Base-by-base conservation (phyloP, 495 filamentous ascomycete species). In the Xylaria curta region DNA sequence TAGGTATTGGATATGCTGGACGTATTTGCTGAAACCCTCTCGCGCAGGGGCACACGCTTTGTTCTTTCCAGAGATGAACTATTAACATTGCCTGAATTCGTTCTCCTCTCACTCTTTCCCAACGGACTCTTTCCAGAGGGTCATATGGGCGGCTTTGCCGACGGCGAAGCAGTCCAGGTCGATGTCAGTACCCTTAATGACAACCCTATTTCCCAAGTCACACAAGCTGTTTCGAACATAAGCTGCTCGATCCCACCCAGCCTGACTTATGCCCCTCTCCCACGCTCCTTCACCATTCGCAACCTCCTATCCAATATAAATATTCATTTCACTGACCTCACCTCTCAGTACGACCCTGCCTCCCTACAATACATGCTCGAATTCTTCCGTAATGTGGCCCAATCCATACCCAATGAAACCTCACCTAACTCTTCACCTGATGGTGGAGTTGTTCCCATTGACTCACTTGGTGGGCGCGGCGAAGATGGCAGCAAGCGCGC, bases 291-390 rank as follows among this genome's bases (percentile, higher is more conserved):
- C 36, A 74, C 73, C 26, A 73, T 78, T 72, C 81, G 79, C 75
- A 81, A 77, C 76, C 68, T 82, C 72, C 81, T 83, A 46, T 81
- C 79, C 73, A 86, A 87, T 80, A 79, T 81, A 74, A 73, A 85
- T 76, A 80, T 87, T 77, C 79, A 88, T 75, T 78, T 86, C 82
- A 84, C 89, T 91, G 81, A 92, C 86, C 80, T 78, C 71, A 75
- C 73, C 66, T 81, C 85, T 70, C 84, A 99, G 96, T 99, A 98
- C 82, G 96, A 99, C 80, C 95, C 96, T 38, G 89, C 90, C 33
- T 97, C 94, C 46, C 88, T 99, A 33, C 94, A 98, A 81, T 99
- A 98, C 85, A 99, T 99, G 97, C 89, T 99, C 61, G 96, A 98
- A 74, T 99, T 99, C 84, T 99, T 99, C 86, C 93, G 96, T 53